These are phyloP conservation scores for Rosa hybrid DNA, from an alignment of 331 rosid species.

Conservation along the genomic window DNA sequence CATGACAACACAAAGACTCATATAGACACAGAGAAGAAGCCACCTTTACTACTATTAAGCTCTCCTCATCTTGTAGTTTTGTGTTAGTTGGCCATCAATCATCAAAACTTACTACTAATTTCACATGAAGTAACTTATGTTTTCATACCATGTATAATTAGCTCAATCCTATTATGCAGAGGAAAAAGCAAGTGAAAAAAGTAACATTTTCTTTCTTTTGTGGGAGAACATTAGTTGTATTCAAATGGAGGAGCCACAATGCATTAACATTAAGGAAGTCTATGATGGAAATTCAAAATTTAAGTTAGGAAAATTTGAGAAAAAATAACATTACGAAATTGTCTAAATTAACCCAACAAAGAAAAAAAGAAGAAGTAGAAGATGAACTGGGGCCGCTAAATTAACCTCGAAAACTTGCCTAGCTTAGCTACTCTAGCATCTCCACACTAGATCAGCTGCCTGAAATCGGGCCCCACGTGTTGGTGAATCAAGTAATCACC, in stretches of 20 bases:
- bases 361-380: background rate
- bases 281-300: slow-evolving; percentile 4
- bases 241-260: background rate
- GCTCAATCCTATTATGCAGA: background rate
- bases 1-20: background rate
- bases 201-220: background rate
- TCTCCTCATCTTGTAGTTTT: background rate
- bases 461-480: slow-evolving; percentile 59
- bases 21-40: slow-evolving; percentile 4
- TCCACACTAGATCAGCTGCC: slow-evolving; percentile 56
- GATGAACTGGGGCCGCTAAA: slow-evolving; percentile 19
- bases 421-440: slow-evolving; percentile 34
- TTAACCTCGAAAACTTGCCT: slow-evolving; percentile 23
- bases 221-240: slow-evolving; percentile 3
- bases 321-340: slow-evolving; percentile 21
- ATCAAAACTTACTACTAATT: background rate
- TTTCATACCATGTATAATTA: background rate
- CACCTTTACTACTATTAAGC: background rate
- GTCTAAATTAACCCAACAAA: background rate
- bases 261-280: background rate
- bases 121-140: background rate
- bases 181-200: background rate
- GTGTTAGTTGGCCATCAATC: background rate
- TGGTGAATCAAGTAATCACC: slow-evolving; percentile 85
- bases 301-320: background rate